phyloP scores from a whole-genome alignment of 2,329 filamentous ascomycete species.

The Polychaeton citri region DNA sequence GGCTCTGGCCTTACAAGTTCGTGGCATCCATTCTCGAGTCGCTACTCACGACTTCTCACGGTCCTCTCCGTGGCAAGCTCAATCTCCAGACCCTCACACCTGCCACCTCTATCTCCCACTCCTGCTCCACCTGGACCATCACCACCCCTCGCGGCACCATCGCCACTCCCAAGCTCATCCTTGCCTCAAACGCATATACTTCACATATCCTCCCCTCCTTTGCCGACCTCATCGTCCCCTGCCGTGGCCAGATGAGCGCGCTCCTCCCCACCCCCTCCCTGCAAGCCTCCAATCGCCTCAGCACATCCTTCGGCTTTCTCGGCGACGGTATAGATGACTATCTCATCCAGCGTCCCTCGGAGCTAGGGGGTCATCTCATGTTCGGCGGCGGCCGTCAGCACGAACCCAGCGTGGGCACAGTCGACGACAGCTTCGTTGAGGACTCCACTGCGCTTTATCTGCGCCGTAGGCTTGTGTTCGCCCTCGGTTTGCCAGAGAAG shows the following conservation, averaged over 20 bases:
- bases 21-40: constrained; percentile 57
- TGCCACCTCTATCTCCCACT: constrained; percentile 25
- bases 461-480: constrained; percentile 27
- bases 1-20: constrained; percentile 75
- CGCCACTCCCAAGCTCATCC: constrained; percentile 48
- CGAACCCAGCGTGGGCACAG: constrained; percentile 44
- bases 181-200: constrained; percentile 77
- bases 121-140: constrained; percentile 40
- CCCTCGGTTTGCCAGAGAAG: constrained; percentile 22
- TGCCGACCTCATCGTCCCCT: constrained; percentile 59
- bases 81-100: constrained; percentile 67
- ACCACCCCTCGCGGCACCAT: constrained; percentile 58
- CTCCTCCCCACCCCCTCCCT: constrained; percentile 42
- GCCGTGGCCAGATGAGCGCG: constrained; percentile 59
- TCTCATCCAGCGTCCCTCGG: constrained; percentile 53
- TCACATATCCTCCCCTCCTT: constrained; percentile 59
- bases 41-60: constrained; percentile 29
- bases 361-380: constrained; percentile 44
- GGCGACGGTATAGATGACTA: constrained; percentile 55
- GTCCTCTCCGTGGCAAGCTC: constrained; percentile 29
- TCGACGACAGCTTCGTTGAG: constrained; percentile 47
- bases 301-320: constrained; percentile 52
- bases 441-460: constrained; percentile 43
- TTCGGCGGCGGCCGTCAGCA: constrained; percentile 55
- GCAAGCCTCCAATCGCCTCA: constrained; percentile 27